A percentile compares a stretch with the other conserved stretches of the same genome.
Evolutionary conservation across 2,329 filamentous ascomycete species (phyloP).

Genomic region (Onygenales sp.): DNA sequence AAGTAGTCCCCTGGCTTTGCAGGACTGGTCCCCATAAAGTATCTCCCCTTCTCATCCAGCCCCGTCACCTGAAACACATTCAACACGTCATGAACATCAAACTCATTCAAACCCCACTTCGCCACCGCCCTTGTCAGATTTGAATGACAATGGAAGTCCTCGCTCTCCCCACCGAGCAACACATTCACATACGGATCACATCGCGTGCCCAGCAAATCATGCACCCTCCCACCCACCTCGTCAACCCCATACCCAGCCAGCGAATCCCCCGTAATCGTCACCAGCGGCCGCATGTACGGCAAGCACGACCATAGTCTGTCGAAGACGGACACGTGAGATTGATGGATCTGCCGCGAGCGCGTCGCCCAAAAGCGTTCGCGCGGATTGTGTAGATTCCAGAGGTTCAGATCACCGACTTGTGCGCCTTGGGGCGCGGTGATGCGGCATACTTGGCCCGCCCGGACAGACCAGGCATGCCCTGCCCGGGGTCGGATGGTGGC

Average conservation of each 20-base stretch:
- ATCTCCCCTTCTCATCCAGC: constrained; percentile 59
- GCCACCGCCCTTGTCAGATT: constrained; percentile 67
- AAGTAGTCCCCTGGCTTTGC: constrained; percentile 46
- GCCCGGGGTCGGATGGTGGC: constrained; percentile 65
- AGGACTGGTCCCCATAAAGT: constrained; percentile 57
- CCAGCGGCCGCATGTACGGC: constrained; percentile 66
- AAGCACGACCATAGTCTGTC: constrained; percentile 71
- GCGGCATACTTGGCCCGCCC: constrained; percentile 57
- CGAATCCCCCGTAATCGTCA: constrained; percentile 62
- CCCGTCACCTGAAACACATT: constrained; percentile 83
- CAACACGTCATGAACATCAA: constrained; percentile 73
- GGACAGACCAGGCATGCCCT: constrained; percentile 62
- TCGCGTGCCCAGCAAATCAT: constrained; percentile 72
- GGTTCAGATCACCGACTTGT: constrained; percentile 75
- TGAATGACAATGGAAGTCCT: constrained; percentile 77
- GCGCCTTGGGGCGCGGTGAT: constrained; percentile 68
- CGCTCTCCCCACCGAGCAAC: constrained; percentile 59
- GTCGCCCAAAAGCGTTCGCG: constrained; percentile 75
- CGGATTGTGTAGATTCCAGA: constrained; percentile 69
- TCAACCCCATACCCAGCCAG: constrained; percentile 51
- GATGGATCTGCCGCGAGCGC: constrained; percentile 68
- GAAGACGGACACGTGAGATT: constrained; percentile 60
- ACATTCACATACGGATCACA: constrained; percentile 79
- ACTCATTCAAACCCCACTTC: constrained; percentile 58
- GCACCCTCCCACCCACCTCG: constrained; percentile 56